Percentiles rank a stretch among this genome's conserved stretches.
These are phyloP conservation scores for Candida germanica DNA, from an alignment of 805 yeast species.

Conservation along the genomic window DNA sequence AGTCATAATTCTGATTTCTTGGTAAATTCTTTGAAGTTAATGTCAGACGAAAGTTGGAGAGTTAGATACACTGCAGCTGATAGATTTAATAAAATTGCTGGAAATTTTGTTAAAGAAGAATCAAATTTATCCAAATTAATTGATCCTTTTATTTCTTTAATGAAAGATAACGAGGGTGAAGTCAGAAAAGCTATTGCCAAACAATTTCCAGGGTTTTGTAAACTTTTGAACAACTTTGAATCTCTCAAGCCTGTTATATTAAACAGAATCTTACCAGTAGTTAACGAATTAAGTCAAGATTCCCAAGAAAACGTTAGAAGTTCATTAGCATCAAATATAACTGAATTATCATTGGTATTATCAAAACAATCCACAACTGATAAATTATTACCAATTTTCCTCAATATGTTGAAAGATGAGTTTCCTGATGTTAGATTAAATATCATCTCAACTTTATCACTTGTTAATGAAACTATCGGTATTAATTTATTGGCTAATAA, in stretches of 20 bases:
- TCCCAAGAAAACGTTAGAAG: constrained; percentile 92
- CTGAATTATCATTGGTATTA: constrained; percentile 80
- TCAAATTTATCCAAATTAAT: constrained; percentile 57
- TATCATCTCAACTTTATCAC: constrained; percentile 86
- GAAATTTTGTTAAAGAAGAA: constrained; percentile 56
- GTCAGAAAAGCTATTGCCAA: constrained; percentile 93
- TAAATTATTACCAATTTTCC: constrained; percentile 78
- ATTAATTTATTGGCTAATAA: constrained; percentile 83
- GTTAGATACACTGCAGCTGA: constrained; percentile 99
- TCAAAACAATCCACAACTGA: constrained; percentile 83
- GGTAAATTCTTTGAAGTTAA: constrained; percentile 63
- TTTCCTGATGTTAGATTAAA: constrained; percentile 94
- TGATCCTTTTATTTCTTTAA: constrained; percentile 68
- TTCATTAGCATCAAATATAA: constrained; percentile 83
- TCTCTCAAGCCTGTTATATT: constrained; percentile 49
- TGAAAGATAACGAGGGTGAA: constrained; percentile 94
- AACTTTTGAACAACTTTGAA: constrained; percentile 40
- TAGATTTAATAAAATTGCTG: constrained; percentile 71
- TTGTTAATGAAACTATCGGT: constrained; percentile 92
- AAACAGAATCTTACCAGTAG: constrained; percentile 74
- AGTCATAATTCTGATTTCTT: constrained; percentile 63
- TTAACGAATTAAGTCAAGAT: constrained; percentile 81
- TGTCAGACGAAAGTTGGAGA: constrained; percentile 93
- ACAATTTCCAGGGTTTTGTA: constrained; percentile 77
- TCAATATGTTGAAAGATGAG: constrained; percentile 94